These are phyloP conservation scores for Raddia distichophylla DNA, from an alignment of 176 grass and related monocot genomes.

Conservation along the genomic window DNA sequence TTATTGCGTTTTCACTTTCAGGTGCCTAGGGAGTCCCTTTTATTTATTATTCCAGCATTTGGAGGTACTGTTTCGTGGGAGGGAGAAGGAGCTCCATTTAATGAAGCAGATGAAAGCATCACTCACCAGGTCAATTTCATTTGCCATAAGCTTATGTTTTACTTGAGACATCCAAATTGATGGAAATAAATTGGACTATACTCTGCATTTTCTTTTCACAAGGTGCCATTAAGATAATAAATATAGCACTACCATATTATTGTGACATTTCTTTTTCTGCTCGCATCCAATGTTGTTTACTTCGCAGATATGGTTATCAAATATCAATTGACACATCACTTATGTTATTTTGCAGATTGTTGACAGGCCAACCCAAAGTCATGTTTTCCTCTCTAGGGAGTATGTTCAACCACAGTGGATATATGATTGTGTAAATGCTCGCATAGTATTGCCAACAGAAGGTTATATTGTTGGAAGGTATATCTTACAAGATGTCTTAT, in stretches of 20 bases:
- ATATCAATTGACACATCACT: background rate
- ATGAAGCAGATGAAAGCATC: slow-evolving; percentile 69
- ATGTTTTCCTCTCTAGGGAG: slow-evolving; percentile 86
- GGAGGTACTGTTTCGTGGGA: slow-evolving; percentile 96
- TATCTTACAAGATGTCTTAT: slow-evolving; percentile 6
- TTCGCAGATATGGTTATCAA: slow-evolving; percentile 1
- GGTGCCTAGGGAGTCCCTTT: slow-evolving; percentile 93
- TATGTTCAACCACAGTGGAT: slow-evolving; percentile 98
- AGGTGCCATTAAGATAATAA: background rate
- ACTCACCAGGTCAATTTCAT: slow-evolving; percentile 75
- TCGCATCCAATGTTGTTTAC: background rate
- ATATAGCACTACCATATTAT: slow-evolving; percentile 1
- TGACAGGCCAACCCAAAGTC: slow-evolving; percentile 96
- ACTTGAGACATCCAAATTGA: slow-evolving; percentile 15
- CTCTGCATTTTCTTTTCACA: slow-evolving; percentile 17
- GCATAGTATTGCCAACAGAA: slow-evolving; percentile 69
- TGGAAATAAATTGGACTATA: background rate
- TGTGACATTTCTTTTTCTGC: background rate
- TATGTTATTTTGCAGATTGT: slow-evolving; percentile 73
- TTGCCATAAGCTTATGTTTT: slow-evolving; percentile 4
- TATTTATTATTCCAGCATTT: slow-evolving; percentile 94
- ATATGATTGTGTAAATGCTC: slow-evolving; percentile 88
- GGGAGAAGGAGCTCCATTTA: slow-evolving; percentile 83
- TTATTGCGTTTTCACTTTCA: slow-evolving; percentile 40
- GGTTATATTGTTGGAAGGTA: slow-evolving; percentile 94